phyloP scores from a whole-genome alignment of 2,329 filamentous ascomycete genomes.

The Didymella pinodella region DNA sequence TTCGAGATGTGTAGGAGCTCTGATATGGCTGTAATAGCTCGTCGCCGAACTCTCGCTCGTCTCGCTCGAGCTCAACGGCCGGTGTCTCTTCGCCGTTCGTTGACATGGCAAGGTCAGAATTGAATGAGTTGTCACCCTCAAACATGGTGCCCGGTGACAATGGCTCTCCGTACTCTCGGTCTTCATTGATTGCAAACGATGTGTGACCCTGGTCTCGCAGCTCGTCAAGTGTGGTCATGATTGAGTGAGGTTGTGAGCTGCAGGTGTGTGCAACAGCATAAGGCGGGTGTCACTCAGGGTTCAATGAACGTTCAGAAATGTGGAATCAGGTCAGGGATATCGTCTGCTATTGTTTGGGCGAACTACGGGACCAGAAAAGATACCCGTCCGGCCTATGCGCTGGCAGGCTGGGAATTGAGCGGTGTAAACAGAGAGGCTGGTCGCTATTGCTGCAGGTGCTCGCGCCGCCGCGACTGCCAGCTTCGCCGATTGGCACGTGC shows the following conservation, averaged over 20 bases:
- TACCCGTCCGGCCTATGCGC: slow-evolving; percentile 27
- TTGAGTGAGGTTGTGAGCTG: slow-evolving; percentile 28
- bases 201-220: slow-evolving; percentile 41
- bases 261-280: slow-evolving; percentile 21
- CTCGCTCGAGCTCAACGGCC: slow-evolving; percentile 42
- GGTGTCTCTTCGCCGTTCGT: slow-evolving; percentile 40
- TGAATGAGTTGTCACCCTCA: slow-evolving; percentile 46
- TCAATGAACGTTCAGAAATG: slow-evolving; percentile 22
- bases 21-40: slow-evolving; percentile 40
- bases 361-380: slow-evolving; percentile 16
- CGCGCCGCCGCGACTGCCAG: background rate
- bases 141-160: slow-evolving; percentile 43
- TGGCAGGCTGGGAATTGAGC: slow-evolving; percentile 28
- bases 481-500: background rate
- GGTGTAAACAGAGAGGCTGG: slow-evolving; percentile 2
- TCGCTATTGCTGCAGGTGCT: slow-evolving; percentile 1
- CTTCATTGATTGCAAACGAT: slow-evolving; percentile 47
- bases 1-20: slow-evolving; percentile 45
- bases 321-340: slow-evolving; percentile 22
- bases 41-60: slow-evolving; percentile 33
- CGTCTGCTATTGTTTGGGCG: slow-evolving; percentile 17
- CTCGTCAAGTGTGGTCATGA: slow-evolving; percentile 46
- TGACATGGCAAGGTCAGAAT: slow-evolving; percentile 41
- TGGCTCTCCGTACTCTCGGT: slow-evolving; percentile 41
- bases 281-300: slow-evolving; percentile 27